Base-by-base conservation (phyloP, 805 yeast species). In the Saccharomycopsis javanensis region DNA sequence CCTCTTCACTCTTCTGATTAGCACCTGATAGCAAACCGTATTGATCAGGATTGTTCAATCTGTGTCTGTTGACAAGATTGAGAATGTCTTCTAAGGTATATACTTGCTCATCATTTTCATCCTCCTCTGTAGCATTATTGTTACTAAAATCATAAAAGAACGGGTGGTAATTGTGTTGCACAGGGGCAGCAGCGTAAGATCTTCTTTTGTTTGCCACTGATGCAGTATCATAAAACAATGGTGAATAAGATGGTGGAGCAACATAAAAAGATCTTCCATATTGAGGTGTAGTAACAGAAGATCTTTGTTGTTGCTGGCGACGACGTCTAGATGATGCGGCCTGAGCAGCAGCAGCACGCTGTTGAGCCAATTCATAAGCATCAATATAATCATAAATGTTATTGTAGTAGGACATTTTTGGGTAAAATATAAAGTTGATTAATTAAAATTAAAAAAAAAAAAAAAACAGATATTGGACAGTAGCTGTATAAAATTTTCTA, bases 71-170 rank as follows among this genome's bases (percentile, higher is more conserved):
- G 46, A 60, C 53, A 28, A 60, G 48, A 35, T 60, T 54, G 55
- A 60, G 58, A 13, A 60, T 51, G 50, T 60, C 62, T 11, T 55
- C 58, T 13, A 60, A 50, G 10, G 61, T 60, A 42, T 57, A 60
- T n/a, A 57, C 57, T 10, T 57, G 54, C 25, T 54, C 60, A 15
- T 42, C 55, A 4, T 38, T 23, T 5, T 35, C 55, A 4, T 55
- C 53, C 3, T 34, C 54, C 34, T 20, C 53, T 6, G 34, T 20
- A 10, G 35, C 51, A 15, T 11, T 20, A 48, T 48, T 30, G 33
- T 23, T 5, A 16, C 25, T 31, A 51, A 33, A 35, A 16, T 35
- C 54, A 23, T 52, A 52, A 8, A 42, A 10, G 3, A 42, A 42
- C 23, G 48, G 48, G 3, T 42, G 48, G n/a, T 42, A 42, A 11